Base-by-base conservation (phyloP, 176 grass and related monocot species). In the Aegilops sharonensis region DNA sequence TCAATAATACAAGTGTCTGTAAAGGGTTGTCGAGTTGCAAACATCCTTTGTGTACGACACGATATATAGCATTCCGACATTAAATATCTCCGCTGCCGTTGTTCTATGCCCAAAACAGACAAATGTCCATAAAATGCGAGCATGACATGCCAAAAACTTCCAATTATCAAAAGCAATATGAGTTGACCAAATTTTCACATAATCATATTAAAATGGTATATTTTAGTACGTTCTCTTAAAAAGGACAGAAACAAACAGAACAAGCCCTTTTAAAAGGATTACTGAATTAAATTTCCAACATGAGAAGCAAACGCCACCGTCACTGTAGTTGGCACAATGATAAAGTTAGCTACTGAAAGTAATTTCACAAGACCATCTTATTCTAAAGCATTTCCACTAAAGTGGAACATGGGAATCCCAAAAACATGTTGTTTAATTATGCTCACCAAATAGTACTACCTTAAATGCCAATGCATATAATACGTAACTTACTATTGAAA, bases 21-120 rank as follows among this genome's bases (percentile, higher is more conserved):
- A 43, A 68, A 43, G 11, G 47, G 43, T 54, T 77, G 37, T 83
- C 48, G 61, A 88, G 72, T 67, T 54, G 40, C 62, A 75, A 39
- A 52, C 14, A 73, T 45, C n/a, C 24, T 56, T 54, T 74, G n/a
- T 82, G 6, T 32, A 75, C 10, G 5, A 37, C 5, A 47, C 2
- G 3, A 59, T 59, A 52, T 72, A 63, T 65, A 64, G 60, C 27
- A 64, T 73, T 87, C 25, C 9, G 4, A 47, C 43, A 87, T 52
- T 18, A 36, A 27, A 11, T 87, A 69, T 7, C 6, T 72, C 68
- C 20, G 74, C 21, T 3, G 35, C 35, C 8, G 15, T 30, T 73
- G 40, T 14, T 62, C 50, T 80, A 18, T 24, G 5, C 9, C 54
- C 35, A 60, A 60, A 80, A 61, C 32, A 80, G 37, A 39, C 37